Evolutionary conservation across 75 land plant species (phyloP).

Genomic region (Adiantum capillusveneris): DNA sequence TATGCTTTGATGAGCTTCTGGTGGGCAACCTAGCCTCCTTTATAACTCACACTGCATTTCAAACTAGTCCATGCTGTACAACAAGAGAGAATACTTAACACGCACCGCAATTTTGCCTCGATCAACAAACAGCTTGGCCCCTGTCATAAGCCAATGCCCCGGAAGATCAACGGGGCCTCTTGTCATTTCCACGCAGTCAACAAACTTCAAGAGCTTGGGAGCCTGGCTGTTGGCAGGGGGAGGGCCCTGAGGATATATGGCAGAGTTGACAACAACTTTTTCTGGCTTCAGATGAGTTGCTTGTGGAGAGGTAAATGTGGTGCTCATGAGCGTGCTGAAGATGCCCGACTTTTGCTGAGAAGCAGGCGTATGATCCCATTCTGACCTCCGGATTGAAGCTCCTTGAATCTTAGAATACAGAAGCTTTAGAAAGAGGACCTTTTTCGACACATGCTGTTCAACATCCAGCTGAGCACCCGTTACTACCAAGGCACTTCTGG

Average conservation of each 20-base stretch:
- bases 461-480: constrained; percentile 71
- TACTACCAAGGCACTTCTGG: constrained; percentile 40
- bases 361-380: constrained; percentile 50
- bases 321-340: constrained; percentile 45
- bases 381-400: constrained; percentile 52
- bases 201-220: constrained; percentile 59
- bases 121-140: constrained; percentile 79
- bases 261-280: constrained; percentile 64
- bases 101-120: constrained; percentile 54
- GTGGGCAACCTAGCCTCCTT: no score
- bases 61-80: constrained; percentile 7
- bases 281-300: constrained; percentile 19
- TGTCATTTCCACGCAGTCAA: constrained; percentile 64
- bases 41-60: neutral
- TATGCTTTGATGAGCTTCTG: no score
- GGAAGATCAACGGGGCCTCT: constrained; percentile 81
- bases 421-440: constrained; percentile 60
- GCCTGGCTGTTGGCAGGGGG: constrained; percentile 38
- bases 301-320: constrained; percentile 33
- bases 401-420: constrained; percentile 45
- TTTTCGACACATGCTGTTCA: constrained; percentile 44
- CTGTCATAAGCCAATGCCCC: constrained; percentile 94
- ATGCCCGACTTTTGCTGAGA: constrained; percentile 48
- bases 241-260: constrained; percentile 64
- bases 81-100: constrained; percentile 72